These are phyloP conservation scores for Hamamelis virginiana DNA, from an alignment of 164 flowering plant genomes.

Conservation along the genomic window DNA sequence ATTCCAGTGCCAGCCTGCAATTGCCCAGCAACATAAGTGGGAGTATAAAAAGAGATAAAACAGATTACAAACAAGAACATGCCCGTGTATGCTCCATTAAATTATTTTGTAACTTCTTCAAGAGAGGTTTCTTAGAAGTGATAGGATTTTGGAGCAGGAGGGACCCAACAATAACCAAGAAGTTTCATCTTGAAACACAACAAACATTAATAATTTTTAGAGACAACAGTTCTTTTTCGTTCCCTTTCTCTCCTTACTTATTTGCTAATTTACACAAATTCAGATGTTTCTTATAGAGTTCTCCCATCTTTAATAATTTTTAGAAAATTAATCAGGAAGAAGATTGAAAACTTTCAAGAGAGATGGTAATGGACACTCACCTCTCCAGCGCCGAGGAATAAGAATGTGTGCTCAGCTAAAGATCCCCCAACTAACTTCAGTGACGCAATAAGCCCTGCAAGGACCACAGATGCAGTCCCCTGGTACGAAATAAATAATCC, in stretches of 20 bases:
- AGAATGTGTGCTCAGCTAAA: constrained; percentile 21
- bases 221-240: too few relatives aligned
- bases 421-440: constrained; percentile 20
- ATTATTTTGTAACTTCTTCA: too few relatives aligned
- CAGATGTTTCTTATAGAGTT: too few relatives aligned
- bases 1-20: constrained; percentile 23
- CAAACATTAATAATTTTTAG: too few relatives aligned
- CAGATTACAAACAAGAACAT: neutral
- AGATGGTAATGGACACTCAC: neutral
- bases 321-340: neutral
- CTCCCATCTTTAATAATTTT: neutral
- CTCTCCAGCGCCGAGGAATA: constrained; percentile 28
- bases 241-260: too few relatives aligned
- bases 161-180: too few relatives aligned
- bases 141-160: too few relatives aligned
- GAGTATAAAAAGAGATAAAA: neutral
- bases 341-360: too few relatives aligned
- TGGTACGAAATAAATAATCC: neutral
- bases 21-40: neutral
- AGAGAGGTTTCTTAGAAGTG: too few relatives aligned
- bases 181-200: too few relatives aligned
- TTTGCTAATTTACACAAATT: too few relatives aligned
- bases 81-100: neutral
- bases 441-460: constrained; percentile 23
- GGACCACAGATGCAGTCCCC: constrained; percentile 28